phyloP scores from a whole-genome alignment of 768 basidiomycete genomes.

The Naganishia randhawae region DNA sequence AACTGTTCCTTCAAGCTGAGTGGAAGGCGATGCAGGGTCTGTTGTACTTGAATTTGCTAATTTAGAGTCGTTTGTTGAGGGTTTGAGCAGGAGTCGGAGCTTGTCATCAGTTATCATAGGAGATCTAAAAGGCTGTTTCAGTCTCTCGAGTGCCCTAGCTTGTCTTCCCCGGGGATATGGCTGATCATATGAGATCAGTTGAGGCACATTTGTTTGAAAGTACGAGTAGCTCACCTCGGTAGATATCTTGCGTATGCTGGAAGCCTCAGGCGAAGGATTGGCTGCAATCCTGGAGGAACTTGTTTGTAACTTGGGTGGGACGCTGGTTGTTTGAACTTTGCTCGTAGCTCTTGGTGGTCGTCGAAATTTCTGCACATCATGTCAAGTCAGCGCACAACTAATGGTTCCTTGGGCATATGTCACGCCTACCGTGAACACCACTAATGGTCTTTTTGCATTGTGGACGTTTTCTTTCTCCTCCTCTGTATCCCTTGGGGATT shows the following conservation, averaged over 20 bases:
- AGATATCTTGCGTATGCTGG: background rate
- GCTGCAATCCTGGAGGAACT: too few species aligned
- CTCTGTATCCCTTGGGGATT: background rate
- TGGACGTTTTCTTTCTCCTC: background rate
- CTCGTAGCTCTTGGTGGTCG: background rate
- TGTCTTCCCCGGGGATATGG: background rate
- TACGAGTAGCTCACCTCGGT: background rate
- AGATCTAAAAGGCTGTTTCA: slow-evolving; percentile 20
- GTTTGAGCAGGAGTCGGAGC: background rate
- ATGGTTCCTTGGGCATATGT: too few species aligned
- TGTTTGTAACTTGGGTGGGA: background rate
- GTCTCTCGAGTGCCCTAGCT: slow-evolving; percentile 18
- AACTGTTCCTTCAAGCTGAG: background rate
- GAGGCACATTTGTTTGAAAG: too few species aligned
- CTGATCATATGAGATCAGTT: background rate
- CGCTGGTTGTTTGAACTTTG: background rate
- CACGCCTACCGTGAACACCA: slow-evolving; percentile 11
- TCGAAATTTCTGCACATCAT: background rate
- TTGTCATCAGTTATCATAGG: background rate
- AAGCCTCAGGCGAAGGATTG: background rate
- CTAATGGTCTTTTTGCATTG: background rate
- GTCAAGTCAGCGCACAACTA: too few species aligned
- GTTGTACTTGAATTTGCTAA: background rate
- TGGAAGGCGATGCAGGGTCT: background rate
- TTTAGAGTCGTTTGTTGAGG: background rate